Evolutionary conservation across 805 yeast species (phyloP), one percentile per base, ranked within the genome.

Genomic region (Alloascoidea africana): DNA sequence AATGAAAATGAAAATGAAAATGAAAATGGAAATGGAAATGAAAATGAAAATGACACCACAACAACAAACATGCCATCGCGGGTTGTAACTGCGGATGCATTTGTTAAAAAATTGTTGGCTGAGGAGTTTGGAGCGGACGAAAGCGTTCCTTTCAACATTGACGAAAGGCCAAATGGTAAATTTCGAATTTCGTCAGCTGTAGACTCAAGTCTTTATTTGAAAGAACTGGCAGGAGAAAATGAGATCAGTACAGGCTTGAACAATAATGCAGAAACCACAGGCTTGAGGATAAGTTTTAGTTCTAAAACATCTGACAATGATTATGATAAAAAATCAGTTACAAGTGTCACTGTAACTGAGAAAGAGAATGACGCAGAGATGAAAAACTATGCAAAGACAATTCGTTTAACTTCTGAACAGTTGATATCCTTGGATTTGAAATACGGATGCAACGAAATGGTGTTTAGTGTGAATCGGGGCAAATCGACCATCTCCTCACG

Each of bases 331-430:
- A n/a, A n/a, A n/a, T n/a, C n/a, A n/a, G n/a, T n/a, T n/a, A n/a
- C n/a, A n/a, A n/a, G n/a, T n/a, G n/a, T n/a, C n/a, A n/a, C n/a
- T n/a, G n/a, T n/a, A n/a, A n/a, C n/a, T n/a, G n/a, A n/a, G n/a
- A n/a, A n/a, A n/a, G n/a, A n/a, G n/a, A 23, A 23, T 23, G 30
- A 23, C n/a, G n/a, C 13, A 8, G 30, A 27, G 3, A 42, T 49
- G 1, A 43, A 46, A 13, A 63, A 64, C 19, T 86, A 68, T 53
- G 91, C 87, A 53, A 87, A 85, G 52, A 89, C 97, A 0, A 65
- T 91, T 38, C 68, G 98, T 50, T 66, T 91, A 37, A 86, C 97
- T 0, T 81, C 94, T 2, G 96, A 89, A 36, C 96, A 87, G 58
- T 63, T 91, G 44, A 73, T 72, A 45, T 68, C 72, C 38, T 66